These are phyloP conservation scores for Leishmania major DNA, from an alignment of 208 protist species.

Conservation along the genomic window DNA sequence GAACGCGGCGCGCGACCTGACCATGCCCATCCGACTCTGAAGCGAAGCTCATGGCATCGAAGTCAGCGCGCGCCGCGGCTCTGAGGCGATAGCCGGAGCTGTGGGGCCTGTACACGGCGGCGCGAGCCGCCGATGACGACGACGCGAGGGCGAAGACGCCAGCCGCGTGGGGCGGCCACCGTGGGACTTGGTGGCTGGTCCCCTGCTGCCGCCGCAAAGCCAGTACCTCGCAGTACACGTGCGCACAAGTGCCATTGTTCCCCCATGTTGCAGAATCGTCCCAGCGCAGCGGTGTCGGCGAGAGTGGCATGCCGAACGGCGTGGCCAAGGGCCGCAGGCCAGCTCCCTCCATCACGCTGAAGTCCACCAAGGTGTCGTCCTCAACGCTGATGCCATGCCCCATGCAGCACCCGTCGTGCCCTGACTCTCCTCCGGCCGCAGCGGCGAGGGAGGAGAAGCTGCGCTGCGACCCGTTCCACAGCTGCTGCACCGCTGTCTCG, in stretches of 20 bases:
- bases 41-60: background rate
- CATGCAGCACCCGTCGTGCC: background rate
- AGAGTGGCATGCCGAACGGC: constrained; percentile 5
- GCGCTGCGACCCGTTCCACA: constrained; percentile 28
- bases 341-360: constrained; percentile 30
- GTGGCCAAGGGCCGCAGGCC: constrained; percentile 25
- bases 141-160: background rate
- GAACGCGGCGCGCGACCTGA: background rate
- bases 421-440: background rate
- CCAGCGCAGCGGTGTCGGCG: constrained; percentile 16
- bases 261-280: constrained; percentile 2
- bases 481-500: constrained; percentile 23
- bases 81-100: background rate
- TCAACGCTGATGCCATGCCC: background rate
- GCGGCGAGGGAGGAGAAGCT: constrained; percentile 20
- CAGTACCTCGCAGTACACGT: constrained; percentile 31
- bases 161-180: background rate
- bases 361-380: constrained; percentile 22
- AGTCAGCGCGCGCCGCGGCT: background rate
- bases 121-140: background rate
- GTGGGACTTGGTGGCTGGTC: too few relatives aligned
- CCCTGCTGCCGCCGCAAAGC: constrained; percentile 7
- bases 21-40: background rate
- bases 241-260: background rate
- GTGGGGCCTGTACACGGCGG: background rate